Evolutionary conservation across 768 basidiomycete species (phyloP).

Genomic region (Gelatoporia subvermispora): DNA sequence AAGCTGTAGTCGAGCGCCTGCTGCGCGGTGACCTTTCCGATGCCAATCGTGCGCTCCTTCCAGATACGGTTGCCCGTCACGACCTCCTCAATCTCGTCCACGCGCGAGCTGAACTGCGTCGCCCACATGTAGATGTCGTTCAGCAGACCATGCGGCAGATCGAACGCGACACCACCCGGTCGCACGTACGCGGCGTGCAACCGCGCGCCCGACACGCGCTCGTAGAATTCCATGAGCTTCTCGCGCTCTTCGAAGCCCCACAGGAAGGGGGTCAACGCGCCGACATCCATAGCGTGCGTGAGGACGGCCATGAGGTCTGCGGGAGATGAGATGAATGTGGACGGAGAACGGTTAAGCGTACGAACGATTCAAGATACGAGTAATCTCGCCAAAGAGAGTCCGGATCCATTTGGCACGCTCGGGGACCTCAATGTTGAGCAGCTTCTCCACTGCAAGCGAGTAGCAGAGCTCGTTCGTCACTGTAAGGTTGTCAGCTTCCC

Average conservation of each 20-base stretch:
- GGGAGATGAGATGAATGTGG: neutral
- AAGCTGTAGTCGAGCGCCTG: conserved; percentile 90
- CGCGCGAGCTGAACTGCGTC: conserved; percentile 83
- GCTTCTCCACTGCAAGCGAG: conserved; percentile 95
- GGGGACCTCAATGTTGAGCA: conserved; percentile 94
- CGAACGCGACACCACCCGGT: conserved; percentile 96
- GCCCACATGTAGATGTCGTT: conserved; percentile 99
- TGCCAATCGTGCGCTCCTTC: conserved; percentile 89
- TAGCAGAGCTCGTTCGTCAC: conserved; percentile 99
- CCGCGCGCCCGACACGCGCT: conserved; percentile 96
- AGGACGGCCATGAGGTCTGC: conserved; percentile 94
- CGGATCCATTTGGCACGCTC: conserved; percentile 98
- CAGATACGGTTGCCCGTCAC: conserved; percentile 97
- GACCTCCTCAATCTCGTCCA: conserved; percentile 98
- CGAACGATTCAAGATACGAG: conserved; percentile 89
- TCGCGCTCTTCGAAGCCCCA: conserved; percentile 99
- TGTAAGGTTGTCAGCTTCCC: conserved; percentile 25
- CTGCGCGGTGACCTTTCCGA: conserved; percentile 88
- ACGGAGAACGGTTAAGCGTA: conserved; percentile 9
- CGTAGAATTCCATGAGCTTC: conserved; percentile 99
- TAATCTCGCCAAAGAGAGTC: conserved; percentile 95
- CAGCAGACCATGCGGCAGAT: conserved; percentile 96
- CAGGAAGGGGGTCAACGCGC: conserved; percentile 95
- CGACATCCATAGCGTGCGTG: conserved; percentile 95
- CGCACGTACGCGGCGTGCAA: conserved; percentile 97